Evolutionary conservation across 441 rosid genomes (phyloP).

Genomic region (Erodium texanum): DNA sequence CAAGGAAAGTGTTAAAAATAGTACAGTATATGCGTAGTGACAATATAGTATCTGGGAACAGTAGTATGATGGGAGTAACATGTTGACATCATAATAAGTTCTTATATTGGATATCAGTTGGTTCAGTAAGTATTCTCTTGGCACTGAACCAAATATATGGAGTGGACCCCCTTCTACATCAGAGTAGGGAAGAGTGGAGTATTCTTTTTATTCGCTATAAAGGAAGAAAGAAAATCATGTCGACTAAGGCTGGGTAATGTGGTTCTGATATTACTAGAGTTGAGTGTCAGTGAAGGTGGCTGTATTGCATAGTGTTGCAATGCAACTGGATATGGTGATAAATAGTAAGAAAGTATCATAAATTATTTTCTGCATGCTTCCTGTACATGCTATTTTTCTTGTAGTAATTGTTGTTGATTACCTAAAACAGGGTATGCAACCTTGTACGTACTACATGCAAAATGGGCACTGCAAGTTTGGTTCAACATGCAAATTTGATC

Average conservation of each 20-base stretch:
- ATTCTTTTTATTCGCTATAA: not conserved
- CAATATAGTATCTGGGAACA: too few relatives aligned
- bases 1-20: not conserved
- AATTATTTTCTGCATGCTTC: not conserved
- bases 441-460: slow-evolving; percentile 10
- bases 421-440: not conserved
- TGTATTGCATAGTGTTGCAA: not conserved
- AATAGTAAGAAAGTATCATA: not conserved
- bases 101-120: too few relatives aligned
- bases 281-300: not conserved
- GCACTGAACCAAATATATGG: too few relatives aligned
- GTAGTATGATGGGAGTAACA: too few relatives aligned
- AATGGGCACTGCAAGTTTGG: slow-evolving; percentile 8
- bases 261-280: not conserved
- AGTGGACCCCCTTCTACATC: not conserved
- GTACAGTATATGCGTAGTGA: not conserved
- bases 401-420: not conserved
- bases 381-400: not conserved
- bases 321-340: not conserved
- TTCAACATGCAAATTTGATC: slow-evolving; percentile 7
- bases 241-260: too few relatives aligned
- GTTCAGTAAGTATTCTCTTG: too few relatives aligned
- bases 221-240: not conserved
- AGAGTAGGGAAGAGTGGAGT: not conserved
- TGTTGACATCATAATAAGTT: too few relatives aligned